Conservation (phyloP, 2,329 filamentous ascomycete species). For the Aspergillus versicolor region DNA sequence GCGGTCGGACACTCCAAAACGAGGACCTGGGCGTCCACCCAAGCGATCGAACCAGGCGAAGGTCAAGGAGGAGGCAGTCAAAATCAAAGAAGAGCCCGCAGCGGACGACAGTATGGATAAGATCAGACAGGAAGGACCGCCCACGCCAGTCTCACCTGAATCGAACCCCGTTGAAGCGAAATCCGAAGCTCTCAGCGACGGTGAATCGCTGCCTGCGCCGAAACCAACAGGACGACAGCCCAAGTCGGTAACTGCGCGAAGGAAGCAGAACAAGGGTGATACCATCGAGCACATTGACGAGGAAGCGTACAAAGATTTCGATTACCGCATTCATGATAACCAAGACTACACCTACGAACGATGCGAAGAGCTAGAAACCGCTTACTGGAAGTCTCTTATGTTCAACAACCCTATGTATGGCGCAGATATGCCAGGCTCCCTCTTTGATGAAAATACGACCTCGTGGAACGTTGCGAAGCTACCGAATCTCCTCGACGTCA, state of each 20-base stretch:
- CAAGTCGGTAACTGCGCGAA: conserved; percentile 77
- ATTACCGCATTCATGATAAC: conserved; percentile 79
- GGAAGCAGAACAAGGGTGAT: conserved; percentile 81
- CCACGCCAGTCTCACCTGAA: conserved; percentile 54
- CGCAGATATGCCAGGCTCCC: conserved; percentile 90
- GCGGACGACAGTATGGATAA: conserved; percentile 38
- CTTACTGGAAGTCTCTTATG: conserved; percentile 96
- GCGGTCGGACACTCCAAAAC: conserved; percentile 46
- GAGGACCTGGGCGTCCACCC: conserved; percentile 43
- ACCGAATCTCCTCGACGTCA: conserved; percentile 86
- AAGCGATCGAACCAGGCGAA: conserved; percentile 40
- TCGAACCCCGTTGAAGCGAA: conserved; percentile 55
- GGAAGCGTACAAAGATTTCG: conserved; percentile 83
- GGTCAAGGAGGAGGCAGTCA: conserved; percentile 39
- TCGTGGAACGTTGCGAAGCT: conserved; percentile 94
- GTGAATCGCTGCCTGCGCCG: conserved; percentile 40
- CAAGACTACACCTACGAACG: conserved; percentile 88
- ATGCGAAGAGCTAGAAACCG: conserved; percentile 89
- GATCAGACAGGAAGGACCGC: conserved; percentile 47
- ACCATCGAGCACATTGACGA: conserved; percentile 80
- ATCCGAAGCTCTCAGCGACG: conserved; percentile 53
- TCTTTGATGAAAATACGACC: conserved; percentile 80
- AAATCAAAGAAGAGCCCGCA: conserved; percentile 38
- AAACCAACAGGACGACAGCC: conserved; percentile 58
- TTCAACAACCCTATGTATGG: conserved; percentile 95